Evolutionary conservation across 2,329 filamentous ascomycete genomes (phyloP), one percentile per base, ranked within the genome.

Genomic region (Penicillium sp.): DNA sequence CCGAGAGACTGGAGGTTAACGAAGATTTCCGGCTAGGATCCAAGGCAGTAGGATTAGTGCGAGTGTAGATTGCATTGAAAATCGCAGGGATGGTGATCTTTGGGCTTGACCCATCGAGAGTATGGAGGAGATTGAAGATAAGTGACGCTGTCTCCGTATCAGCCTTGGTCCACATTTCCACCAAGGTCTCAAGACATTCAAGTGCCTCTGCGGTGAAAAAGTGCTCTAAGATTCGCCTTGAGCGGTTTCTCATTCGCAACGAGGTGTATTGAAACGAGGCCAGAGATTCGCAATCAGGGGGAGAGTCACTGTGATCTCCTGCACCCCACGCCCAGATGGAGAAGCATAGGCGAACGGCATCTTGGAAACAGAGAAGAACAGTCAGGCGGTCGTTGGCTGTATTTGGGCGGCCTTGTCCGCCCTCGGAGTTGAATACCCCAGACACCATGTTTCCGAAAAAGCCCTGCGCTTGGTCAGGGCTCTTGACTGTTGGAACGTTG

Each of bases 361-460:
- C 95, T 72, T 97, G 93, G 69, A 99, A 96, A 12, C 92, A 95
- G n/a, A 99, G 80, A 41, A 97, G 81, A 21, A 99, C 93, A 0
- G 94, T 97, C 23, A 99, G 80, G 44, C 93, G 85, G 65, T 94
- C 93, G 67, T 97, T 99, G 9, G 92, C 91, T n/a, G 90, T 91
- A 8, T 87, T 85, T 56, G 87, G 91, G 46, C 91, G 86, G n/a
- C 85, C 82, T 57, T 92, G 89, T 2, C 83, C 86, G 1, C 84
- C 80, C 56, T 97, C 91, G 1, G 88, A 84, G 37, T 90, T 83
- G 69, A 96, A 96, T 0, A 96, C 90, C 1, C 91, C 91, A 1
- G 91, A 94, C 1, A 96, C 90, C 85, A 97, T 96, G 63, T 90
- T 96, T 42, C 91, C 91, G 67, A 97, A 96, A 69, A 97, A 93